Evolutionary conservation across 345 rosid genomes (phyloP).

Genomic region (Linum trigynum): DNA sequence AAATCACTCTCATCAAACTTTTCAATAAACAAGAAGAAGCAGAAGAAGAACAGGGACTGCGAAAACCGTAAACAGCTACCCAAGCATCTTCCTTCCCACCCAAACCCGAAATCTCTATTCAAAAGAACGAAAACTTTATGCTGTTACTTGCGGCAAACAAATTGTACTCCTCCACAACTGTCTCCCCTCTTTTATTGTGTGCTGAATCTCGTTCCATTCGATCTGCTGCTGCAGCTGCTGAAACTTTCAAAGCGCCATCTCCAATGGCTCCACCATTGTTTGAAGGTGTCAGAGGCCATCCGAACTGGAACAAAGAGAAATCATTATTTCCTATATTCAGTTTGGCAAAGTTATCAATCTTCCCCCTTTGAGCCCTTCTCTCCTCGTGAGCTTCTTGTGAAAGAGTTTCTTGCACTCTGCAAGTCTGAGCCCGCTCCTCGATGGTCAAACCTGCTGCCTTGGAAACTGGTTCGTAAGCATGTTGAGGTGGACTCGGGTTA

Average conservation of each 20-base stretch:
- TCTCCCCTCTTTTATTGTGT: conserved; percentile 38
- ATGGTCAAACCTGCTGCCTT: conserved; percentile 34
- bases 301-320: conserved; percentile 87
- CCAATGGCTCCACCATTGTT: conserved; percentile 32
- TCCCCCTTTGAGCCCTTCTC: conserved; percentile 24
- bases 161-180: conserved; percentile 62
- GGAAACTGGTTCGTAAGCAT: conserved; percentile 39
- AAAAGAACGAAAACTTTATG: conserved; percentile 57
- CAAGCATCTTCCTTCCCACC: conserved; percentile 16
- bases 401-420: conserved; percentile 14
- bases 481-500: conserved; percentile 37
- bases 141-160: conserved; percentile 71
- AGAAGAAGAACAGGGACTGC: conserved; percentile 16
- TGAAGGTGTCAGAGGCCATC: conserved; percentile 37
- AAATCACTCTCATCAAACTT: conserved; percentile 29
- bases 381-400: conserved; percentile 24
- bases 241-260: conserved; percentile 39
- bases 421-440: conserved; percentile 30
- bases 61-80: conserved; percentile 27
- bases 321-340: conserved; percentile 23
- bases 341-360: conserved; percentile 22
- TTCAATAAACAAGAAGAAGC: conserved; percentile 21
- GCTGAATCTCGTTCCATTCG: conserved; percentile 33
- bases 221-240: conserved; percentile 32
- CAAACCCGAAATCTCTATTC: conserved; percentile 10